Conservation (phyloP, 257 asterid species). For the Jacaranda copaia region DNA sequence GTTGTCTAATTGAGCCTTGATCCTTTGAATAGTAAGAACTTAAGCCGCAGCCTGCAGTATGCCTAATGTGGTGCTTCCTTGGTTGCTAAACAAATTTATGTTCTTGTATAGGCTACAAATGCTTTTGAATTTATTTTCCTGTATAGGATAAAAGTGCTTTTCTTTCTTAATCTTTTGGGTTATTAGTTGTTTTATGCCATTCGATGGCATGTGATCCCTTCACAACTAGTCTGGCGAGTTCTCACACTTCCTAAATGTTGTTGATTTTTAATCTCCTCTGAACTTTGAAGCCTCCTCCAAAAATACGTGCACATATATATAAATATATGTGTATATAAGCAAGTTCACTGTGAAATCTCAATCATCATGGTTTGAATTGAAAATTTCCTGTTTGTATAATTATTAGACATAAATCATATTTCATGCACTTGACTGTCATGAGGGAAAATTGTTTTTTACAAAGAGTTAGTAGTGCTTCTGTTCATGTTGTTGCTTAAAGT, state of each 20-base stretch:
- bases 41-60: not conserved
- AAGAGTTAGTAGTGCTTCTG: not conserved
- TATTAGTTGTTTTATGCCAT: not conserved
- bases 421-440: not conserved
- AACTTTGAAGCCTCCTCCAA: not conserved
- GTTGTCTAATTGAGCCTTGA: not conserved
- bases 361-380: not conserved
- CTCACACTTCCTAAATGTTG: not conserved
- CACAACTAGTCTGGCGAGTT: too few species aligned
- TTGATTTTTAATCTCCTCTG: not conserved
- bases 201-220: not conserved
- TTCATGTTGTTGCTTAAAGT: not conserved
- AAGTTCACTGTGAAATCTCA: not conserved
- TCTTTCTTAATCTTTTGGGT: not conserved
- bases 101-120: not conserved
- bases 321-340: not conserved
- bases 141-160: not conserved
- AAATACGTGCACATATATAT: not conserved
- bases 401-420: not conserved
- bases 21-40: slow-evolving; percentile 3
- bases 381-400: not conserved
- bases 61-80: slow-evolving; percentile 1
- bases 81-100: slow-evolving; percentile 19
- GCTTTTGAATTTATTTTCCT: not conserved
- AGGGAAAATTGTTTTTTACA: not conserved